Conservation (phyloP, 176 grass and related monocot species). For the Alloteropsis semialata region DNA sequence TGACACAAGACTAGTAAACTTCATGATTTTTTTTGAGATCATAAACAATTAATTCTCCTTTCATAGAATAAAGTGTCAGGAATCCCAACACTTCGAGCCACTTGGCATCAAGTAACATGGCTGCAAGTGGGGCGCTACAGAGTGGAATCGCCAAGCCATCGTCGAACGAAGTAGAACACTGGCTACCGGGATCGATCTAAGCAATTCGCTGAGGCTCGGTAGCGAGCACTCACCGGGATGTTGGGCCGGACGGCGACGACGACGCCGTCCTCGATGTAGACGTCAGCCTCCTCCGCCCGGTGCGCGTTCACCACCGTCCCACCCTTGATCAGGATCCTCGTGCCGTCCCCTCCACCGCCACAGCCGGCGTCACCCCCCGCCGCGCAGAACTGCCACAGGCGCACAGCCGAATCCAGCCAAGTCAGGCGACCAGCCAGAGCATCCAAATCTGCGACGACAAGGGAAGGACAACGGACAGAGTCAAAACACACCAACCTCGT, state of each 20-base stretch:
- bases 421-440: neutral
- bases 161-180: neutral
- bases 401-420: neutral
- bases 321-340: slow-evolving; percentile 86
- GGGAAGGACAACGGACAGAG: neutral
- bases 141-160: neutral
- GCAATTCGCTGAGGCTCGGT: neutral
- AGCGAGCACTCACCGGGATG: slow-evolving; percentile 57
- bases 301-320: slow-evolving; percentile 96
- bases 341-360: slow-evolving; percentile 38
- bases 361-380: slow-evolving; percentile 19
- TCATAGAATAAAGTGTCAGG: neutral
- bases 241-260: slow-evolving; percentile 68
- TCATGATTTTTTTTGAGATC: neutral
- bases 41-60: neutral
- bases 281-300: slow-evolving; percentile 70
- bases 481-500: slow-evolving; percentile 29
- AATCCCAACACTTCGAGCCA: neutral
- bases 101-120: neutral
- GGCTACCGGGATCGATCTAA: neutral
- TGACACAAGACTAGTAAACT: neutral
- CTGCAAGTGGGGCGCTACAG: neutral
- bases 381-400: slow-evolving; percentile 55
- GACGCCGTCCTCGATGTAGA: slow-evolving; percentile 89
- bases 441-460: neutral